These are phyloP conservation scores for Mycena maculata DNA, from an alignment of 768 basidiomycete species.

Conservation along the genomic window DNA sequence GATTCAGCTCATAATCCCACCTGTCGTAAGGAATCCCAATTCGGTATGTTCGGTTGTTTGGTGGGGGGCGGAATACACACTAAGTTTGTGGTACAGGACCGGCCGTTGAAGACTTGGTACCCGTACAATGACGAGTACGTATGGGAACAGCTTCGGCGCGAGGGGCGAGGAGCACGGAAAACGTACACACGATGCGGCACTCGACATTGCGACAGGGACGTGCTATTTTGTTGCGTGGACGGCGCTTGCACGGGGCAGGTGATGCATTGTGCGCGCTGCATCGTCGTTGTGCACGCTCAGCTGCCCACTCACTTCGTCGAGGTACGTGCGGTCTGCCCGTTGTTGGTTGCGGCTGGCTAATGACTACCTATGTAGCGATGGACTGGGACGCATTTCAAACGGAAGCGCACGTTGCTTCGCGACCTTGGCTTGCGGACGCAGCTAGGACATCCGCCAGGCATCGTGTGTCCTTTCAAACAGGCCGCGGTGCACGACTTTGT, in stretches of 20 bases:
- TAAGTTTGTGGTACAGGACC: neutral
- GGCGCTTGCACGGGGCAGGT: neutral
- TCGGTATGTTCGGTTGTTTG: neutral
- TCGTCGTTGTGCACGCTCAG: neutral
- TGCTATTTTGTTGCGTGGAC: conserved; percentile 2
- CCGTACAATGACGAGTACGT: neutral
- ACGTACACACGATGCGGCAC: neutral
- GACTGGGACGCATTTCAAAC: conserved; percentile 1
- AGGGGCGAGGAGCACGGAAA: conserved; percentile 1
- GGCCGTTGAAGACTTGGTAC: conserved; percentile 1
- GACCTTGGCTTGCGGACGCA: conserved; percentile 28
- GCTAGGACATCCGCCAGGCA: conserved; percentile 21
- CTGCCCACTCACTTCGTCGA: conserved; percentile 9
- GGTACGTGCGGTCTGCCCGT: neutral
- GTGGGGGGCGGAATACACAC: neutral
- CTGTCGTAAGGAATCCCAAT: neutral
- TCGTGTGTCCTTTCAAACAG: neutral
- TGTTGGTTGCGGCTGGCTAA: neutral
- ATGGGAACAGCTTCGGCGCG: neutral
- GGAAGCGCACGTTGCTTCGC: neutral
- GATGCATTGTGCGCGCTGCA: neutral
- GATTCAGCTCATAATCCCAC: neutral
- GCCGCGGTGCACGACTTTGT: conserved; percentile 8
- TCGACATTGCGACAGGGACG: neutral
- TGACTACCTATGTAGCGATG: neutral